Evolutionary conservation across 805 yeast species (phyloP).

Genomic region (Kodamaea sagamina): DNA sequence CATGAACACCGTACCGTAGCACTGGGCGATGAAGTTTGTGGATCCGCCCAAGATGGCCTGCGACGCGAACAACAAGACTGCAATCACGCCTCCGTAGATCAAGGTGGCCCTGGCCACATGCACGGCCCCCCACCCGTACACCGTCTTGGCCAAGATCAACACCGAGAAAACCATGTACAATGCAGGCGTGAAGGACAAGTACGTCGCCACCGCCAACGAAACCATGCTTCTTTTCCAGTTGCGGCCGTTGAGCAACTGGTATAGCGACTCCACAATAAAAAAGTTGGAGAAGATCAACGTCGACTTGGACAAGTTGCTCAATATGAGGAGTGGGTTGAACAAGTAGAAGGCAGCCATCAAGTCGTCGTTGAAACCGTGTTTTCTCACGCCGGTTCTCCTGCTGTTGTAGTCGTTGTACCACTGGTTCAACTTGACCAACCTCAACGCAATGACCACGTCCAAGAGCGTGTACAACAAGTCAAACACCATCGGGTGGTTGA

Average conservation of each 20-base stretch:
- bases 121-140: slow-evolving; percentile 7
- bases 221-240: slow-evolving; percentile 48
- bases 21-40: slow-evolving; percentile 27
- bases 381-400: slow-evolving; percentile 12
- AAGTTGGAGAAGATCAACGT: slow-evolving; percentile 62
- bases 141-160: slow-evolving; percentile 35
- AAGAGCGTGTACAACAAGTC: slow-evolving; percentile 54
- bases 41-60: slow-evolving; percentile 31
- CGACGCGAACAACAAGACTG: slow-evolving; percentile 25
- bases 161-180: slow-evolving; percentile 59
- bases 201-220: slow-evolving; percentile 61
- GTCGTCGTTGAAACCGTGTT: slow-evolving; percentile 36
- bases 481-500: slow-evolving; percentile 30
- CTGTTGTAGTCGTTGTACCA: slow-evolving; percentile 36
- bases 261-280: slow-evolving; percentile 50
- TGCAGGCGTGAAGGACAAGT: slow-evolving; percentile 63
- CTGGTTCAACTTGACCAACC: slow-evolving; percentile 51
- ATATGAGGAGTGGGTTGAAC: slow-evolving; percentile 76
- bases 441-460: slow-evolving; percentile 60
- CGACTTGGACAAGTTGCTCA: slow-evolving; percentile 69
- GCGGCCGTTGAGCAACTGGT: slow-evolving; percentile 42
- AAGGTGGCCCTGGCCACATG: slow-evolving; percentile 23
- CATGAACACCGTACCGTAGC: slow-evolving; percentile 57
- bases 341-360: slow-evolving; percentile 64
- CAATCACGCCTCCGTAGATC: slow-evolving; percentile 15